Percentiles rank a stretch among this genome's conserved stretches.
Conservation (phyloP, 1,284 basidiomycete genomes). For the Microbotryomycetes sp. region DNA sequence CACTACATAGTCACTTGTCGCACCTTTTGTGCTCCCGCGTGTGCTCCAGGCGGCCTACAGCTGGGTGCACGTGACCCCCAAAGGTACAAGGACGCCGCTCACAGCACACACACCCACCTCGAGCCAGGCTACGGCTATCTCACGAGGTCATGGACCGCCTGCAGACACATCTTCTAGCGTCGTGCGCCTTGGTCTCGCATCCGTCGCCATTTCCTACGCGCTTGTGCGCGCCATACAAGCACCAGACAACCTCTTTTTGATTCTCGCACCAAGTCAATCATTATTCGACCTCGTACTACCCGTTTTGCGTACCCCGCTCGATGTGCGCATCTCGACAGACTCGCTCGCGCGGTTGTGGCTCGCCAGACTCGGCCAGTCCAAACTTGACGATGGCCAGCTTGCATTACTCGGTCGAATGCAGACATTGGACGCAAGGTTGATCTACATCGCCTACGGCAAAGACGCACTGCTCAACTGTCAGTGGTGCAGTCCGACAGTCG, state of each 20-base stretch:
- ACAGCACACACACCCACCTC: neutral
- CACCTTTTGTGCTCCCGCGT: neutral
- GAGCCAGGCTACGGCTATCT: no score
- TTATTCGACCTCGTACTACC: constrained; percentile 6
- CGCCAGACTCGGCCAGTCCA: neutral
- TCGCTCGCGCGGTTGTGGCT: constrained; percentile 12
- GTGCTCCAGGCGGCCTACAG: neutral
- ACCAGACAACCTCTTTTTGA: constrained; percentile 24
- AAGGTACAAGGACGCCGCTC: neutral
- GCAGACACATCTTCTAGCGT: no score
- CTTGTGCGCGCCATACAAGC: neutral
- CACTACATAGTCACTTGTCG: neutral
- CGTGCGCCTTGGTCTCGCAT: constrained; percentile 9
- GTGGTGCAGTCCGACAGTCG: constrained; percentile 16
- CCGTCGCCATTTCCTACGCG: constrained; percentile 6
- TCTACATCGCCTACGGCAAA: constrained; percentile 20
- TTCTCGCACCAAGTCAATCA: constrained; percentile 10
- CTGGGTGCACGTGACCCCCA: neutral
- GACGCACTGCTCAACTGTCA: constrained; percentile 10
- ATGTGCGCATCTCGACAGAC: constrained; percentile 13
- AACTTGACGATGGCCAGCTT: constrained; percentile 2
- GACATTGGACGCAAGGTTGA: constrained; percentile 23
- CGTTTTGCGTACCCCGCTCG: constrained; percentile 17
- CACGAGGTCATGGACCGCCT: constrained; percentile 5
- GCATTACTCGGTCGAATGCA: constrained; percentile 14